These are phyloP conservation scores for Mortierella sp. DNA, from an alignment of 371 early-diverging fungal species.

Conservation along the genomic window DNA sequence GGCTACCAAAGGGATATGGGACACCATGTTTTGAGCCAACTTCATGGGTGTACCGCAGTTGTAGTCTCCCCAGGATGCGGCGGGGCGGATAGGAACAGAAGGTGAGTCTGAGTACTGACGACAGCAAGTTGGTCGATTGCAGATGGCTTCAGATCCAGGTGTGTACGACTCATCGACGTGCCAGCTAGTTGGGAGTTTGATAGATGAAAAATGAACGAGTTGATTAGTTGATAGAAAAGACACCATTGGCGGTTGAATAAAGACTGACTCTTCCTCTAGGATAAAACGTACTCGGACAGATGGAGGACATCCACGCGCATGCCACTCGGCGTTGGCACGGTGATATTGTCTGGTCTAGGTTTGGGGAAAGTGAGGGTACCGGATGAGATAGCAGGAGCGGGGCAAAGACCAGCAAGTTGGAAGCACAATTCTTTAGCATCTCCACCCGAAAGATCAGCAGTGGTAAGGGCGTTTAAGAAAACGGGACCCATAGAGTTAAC, in stretches of 20 bases:
- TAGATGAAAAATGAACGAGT: neutral
- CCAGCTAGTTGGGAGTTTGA: slow-evolving; percentile 42
- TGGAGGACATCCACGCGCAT: slow-evolving; percentile 65
- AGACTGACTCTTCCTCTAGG: too few relatives aligned
- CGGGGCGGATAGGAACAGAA: slow-evolving; percentile 33
- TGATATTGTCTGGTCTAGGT: slow-evolving; percentile 56
- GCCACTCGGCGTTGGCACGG: slow-evolving; percentile 43
- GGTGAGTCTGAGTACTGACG: slow-evolving; percentile 52
- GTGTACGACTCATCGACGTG: slow-evolving; percentile 68
- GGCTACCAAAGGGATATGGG: slow-evolving; percentile 56
- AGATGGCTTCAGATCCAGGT: slow-evolving; percentile 63
- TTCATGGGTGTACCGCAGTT: slow-evolving; percentile 63
- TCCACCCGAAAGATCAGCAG: slow-evolving; percentile 31
- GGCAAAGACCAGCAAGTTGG: slow-evolving; percentile 25
- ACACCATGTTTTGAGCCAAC: slow-evolving; percentile 63
- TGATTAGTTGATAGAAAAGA: too few relatives aligned
- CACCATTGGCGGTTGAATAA: too few relatives aligned
- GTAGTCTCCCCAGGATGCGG: slow-evolving; percentile 58
- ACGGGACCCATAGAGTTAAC: slow-evolving; percentile 34
- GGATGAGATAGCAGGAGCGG: slow-evolving; percentile 20
- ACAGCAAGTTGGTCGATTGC: slow-evolving; percentile 69
- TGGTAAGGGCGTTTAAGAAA: slow-evolving; percentile 18
- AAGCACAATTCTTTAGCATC: slow-evolving; percentile 45
- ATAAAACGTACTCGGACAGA: slow-evolving; percentile 64
- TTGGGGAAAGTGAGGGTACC: slow-evolving; percentile 62